Evolutionary conservation across 306 rosid species (phyloP).

Genomic region (Cucumis cinereus): DNA sequence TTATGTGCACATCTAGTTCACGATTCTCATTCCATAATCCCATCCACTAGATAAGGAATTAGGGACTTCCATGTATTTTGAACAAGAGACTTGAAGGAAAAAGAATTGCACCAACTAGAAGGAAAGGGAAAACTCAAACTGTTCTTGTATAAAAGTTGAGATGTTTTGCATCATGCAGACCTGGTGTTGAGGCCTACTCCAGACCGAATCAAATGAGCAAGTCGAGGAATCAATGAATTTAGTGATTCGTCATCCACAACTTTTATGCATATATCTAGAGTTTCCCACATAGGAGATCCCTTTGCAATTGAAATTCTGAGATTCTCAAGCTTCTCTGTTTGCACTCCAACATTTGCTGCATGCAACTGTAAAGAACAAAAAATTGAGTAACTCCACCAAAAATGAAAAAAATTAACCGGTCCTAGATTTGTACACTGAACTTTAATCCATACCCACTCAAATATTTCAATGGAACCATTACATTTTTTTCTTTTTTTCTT

Average conservation of each 20-base stretch:
- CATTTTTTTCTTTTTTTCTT: neutral
- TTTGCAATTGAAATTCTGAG: slow-evolving; percentile 91
- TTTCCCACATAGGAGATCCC: slow-evolving; percentile 99
- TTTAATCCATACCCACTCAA: neutral
- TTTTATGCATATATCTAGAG: slow-evolving; percentile 76
- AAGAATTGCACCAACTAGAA: neutral
- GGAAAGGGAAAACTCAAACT: slow-evolving; percentile 1
- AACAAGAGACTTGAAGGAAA: neutral
- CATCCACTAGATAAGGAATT: neutral
- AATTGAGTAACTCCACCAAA: neutral
- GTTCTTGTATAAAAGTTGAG: neutral
- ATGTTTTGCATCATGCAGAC: slow-evolving; percentile 21
- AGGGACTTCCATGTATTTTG: neutral
- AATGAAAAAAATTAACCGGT: neutral
- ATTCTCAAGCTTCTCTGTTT: slow-evolving; percentile 79
- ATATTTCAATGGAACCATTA: neutral
- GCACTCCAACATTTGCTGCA: slow-evolving; percentile 79
- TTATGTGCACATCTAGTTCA: neutral
- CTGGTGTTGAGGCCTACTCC: slow-evolving; percentile 98
- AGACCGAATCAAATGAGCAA: slow-evolving; percentile 78
- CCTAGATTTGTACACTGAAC: neutral
- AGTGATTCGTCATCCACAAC: slow-evolving; percentile 73
- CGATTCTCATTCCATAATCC: neutral
- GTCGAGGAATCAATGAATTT: slow-evolving; percentile 67
- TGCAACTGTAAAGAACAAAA: slow-evolving; percentile 49